Percentiles rank a stretch among this genome's conserved stretches.
Conservation (phyloP, 805 yeast species). For the Schizosaccharomyces cryophilus region DNA sequence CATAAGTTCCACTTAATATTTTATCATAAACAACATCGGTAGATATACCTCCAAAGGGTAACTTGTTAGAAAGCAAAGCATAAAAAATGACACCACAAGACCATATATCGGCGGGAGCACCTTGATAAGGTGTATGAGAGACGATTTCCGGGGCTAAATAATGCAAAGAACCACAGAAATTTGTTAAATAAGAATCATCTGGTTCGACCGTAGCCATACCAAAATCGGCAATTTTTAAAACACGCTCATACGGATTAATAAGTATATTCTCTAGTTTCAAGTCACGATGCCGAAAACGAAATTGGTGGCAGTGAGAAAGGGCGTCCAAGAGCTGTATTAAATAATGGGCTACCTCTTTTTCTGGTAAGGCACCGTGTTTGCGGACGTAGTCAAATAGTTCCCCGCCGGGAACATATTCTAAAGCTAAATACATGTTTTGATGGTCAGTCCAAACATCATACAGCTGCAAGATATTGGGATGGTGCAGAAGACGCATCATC, state of each 20-base stretch:
- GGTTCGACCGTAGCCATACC: conserved; percentile 97
- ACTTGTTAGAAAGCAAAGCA: conserved; percentile 79
- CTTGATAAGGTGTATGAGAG: conserved; percentile 83
- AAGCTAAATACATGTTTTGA: conserved; percentile 66
- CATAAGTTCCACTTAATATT: conserved; percentile 72
- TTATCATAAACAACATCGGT: conserved; percentile 65
- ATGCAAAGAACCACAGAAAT: conserved; percentile 95
- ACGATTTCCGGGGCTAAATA: conserved; percentile 97
- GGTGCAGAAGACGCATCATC: conserved; percentile 85
- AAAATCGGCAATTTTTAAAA: conserved; percentile 90
- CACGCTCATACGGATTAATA: conserved; percentile 48
- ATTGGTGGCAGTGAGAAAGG: conserved; percentile 60
- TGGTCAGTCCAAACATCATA: conserved; percentile 97
- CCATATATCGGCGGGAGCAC: conserved; percentile 95
- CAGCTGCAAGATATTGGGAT: conserved; percentile 75
- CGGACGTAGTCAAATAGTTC: conserved; percentile 82
- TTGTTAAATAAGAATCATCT: conserved; percentile 57
- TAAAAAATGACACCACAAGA: conserved; percentile 73
- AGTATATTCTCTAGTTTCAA: conserved; percentile 50
- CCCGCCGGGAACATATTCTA: conserved; percentile 94
- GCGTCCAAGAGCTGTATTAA: conserved; percentile 71
- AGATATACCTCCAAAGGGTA: conserved; percentile 93
- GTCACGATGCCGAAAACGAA: conserved; percentile 74
- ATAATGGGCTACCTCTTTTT: conserved; percentile 69
- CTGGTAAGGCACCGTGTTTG: conserved; percentile 68